Evolutionary conservation across 1,284 basidiomycete species (phyloP), one percentile per base, ranked within the genome.

Genomic region (Xanthoconium separans): DNA sequence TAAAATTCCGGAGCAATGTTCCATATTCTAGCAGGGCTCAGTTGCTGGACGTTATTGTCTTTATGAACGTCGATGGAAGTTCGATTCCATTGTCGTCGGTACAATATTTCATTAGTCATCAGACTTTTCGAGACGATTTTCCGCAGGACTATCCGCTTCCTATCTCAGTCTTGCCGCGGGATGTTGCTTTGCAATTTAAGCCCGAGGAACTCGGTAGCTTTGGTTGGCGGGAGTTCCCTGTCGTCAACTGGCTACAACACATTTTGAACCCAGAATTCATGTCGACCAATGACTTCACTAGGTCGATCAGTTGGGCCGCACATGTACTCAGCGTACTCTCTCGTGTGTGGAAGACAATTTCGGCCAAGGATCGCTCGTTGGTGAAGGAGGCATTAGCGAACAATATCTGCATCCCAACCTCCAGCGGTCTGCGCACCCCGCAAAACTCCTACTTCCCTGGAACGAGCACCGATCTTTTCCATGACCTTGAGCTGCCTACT

Each of bases 261-360:
- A 47, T 57, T 18, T 57, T 49, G 11, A 40, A 20, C 8, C 5
- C n/a, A n/a, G 49, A 52, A 1, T 30, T 42, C 34, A 31, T 42
- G 34, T 50, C 24, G 3, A 6, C 22, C 24, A 11, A 33, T 12
- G 31, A 33, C 31, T 33, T 33, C 13, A 33, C 31, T 13, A 12
- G 11, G 31, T 33, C 31, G 12, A 13, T 33, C 8, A 13, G 13
- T 13, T 33, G 31, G 31, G 31, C 31, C 11, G 31, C 31, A 56
- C 22, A 42, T 11, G 31, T 80, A 83, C 2, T 97, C 92, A 91
- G 77, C 82, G 15, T 81, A 80, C 7, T 65, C 93, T 0, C 76
- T 79, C 2, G 61, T 71, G 7, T 73, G 79, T 44, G 18, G 76
- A 93, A 16, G 73, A 77, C 6, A 63, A 67, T 2, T 64, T 87